These are phyloP conservation scores for Yarrowia galli DNA, from an alignment of 1,139 yeast genomes.

Conservation along the genomic window DNA sequence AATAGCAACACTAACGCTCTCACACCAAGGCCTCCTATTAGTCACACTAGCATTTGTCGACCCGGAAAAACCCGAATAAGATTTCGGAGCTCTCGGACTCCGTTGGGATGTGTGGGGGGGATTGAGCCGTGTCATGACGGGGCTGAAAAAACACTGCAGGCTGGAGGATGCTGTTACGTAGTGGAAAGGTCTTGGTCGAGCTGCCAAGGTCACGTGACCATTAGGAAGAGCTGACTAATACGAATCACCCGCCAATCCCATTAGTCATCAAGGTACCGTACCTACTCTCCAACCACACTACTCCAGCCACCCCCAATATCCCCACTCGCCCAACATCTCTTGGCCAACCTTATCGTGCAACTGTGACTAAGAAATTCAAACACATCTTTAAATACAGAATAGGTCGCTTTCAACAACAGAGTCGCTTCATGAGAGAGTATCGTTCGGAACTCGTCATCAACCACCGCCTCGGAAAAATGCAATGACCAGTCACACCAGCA, in stretches of 20 bases:
- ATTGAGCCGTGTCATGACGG: not conserved
- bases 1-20: too few relatives aligned
- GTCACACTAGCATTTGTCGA: not conserved
- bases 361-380: conserved; percentile 5
- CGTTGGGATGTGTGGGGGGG: conserved; percentile 4
- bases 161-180: too few relatives aligned
- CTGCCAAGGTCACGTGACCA: not conserved
- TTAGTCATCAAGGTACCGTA: too few relatives aligned
- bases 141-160: too few relatives aligned
- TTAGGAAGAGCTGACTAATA: too few relatives aligned
- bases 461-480: not conserved
- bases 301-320: not conserved
- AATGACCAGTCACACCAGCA: conserved; percentile 9
- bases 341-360: conserved; percentile 29
- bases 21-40: not conserved
- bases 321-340: conserved; percentile 16
- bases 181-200: not conserved
- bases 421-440: not conserved
- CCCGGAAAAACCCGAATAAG: conserved; percentile 13
- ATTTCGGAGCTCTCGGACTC: conserved; percentile 1
- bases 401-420: not conserved
- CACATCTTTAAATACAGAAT: not conserved
- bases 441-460: too few relatives aligned
- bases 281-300: too few relatives aligned
- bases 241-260: too few relatives aligned